Evolutionary conservation across 805 yeast genomes (phyloP).

Genomic region (Yamadazyma phyllophila): DNA sequence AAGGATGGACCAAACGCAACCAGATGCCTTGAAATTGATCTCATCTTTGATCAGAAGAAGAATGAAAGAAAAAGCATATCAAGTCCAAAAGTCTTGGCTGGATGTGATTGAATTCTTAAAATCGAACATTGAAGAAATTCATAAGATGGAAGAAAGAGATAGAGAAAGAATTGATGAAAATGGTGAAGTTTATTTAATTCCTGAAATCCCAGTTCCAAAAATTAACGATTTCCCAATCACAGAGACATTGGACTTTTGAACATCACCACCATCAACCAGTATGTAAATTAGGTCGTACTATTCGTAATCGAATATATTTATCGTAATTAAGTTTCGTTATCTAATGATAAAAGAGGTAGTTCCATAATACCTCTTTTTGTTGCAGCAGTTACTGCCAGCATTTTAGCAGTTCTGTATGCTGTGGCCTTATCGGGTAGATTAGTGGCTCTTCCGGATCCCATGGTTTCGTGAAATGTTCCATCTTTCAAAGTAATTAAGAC

Average conservation of each 20-base stretch:
- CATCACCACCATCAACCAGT: no score
- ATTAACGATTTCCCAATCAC: slow-evolving; percentile 62
- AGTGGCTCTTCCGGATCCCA: slow-evolving; percentile 40
- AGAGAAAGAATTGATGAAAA: slow-evolving; percentile 87
- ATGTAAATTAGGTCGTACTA: no score
- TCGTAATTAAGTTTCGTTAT: neutral
- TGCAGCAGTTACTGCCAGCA: slow-evolving; percentile 49
- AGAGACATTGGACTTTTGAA: slow-evolving; percentile 56
- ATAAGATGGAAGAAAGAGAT: slow-evolving; percentile 76
- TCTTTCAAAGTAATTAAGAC: slow-evolving; percentile 41
- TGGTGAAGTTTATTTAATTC: slow-evolving; percentile 76
- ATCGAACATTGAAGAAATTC: slow-evolving; percentile 72
- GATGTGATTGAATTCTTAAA: slow-evolving; percentile 55
- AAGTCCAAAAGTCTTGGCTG: slow-evolving; percentile 66
- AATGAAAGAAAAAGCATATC: slow-evolving; percentile 76
- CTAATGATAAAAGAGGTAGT: slow-evolving; percentile 5
- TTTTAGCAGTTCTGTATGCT: slow-evolving; percentile 41
- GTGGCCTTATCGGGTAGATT: slow-evolving; percentile 31
- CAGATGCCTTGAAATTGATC: slow-evolving; percentile 71
- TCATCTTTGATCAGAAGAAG: slow-evolving; percentile 73
- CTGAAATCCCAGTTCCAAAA: slow-evolving; percentile 70
- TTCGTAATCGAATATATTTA: neutral
- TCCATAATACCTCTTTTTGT: slow-evolving; percentile 37
- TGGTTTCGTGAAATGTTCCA: slow-evolving; percentile 37
- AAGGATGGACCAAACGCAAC: slow-evolving; percentile 67